These are phyloP conservation scores for Ciborinia camelliae DNA, from an alignment of 2,329 filamentous ascomycete genomes.

Conservation along the genomic window DNA sequence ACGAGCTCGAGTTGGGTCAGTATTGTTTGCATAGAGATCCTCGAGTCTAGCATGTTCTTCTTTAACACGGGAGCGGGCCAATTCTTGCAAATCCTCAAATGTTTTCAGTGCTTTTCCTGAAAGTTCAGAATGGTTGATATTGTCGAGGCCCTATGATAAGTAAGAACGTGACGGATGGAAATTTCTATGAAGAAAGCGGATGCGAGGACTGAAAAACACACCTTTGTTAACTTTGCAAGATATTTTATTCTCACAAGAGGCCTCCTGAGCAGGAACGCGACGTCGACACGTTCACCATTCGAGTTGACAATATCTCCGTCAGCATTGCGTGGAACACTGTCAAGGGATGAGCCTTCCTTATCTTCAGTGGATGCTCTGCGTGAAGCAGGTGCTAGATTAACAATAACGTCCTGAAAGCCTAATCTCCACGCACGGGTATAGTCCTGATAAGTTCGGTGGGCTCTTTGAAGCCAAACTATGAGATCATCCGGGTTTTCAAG, in stretches of 20 bases:
- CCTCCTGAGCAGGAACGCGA: conserved; percentile 86
- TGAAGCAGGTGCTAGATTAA: conserved; percentile 77
- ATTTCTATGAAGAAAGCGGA: neutral
- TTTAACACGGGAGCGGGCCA: conserved; percentile 69
- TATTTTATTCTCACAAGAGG: conserved; percentile 86
- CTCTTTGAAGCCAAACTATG: conserved; percentile 75
- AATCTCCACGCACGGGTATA: conserved; percentile 88
- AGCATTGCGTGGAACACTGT: conserved; percentile 58
- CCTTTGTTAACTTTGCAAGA: conserved; percentile 78
- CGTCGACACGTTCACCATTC: conserved; percentile 86
- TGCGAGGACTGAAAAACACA: conserved; percentile 35
- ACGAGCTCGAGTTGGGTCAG: conserved; percentile 76
- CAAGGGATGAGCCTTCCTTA: conserved; percentile 50
- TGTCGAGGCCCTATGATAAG: conserved; percentile 27
- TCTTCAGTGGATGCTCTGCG: conserved; percentile 51
- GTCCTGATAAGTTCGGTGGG: conserved; percentile 74
- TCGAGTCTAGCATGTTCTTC: conserved; percentile 71
- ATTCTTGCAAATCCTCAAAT: conserved; percentile 67
- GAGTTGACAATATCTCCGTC: conserved; percentile 57
- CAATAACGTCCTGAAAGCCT: conserved; percentile 90
- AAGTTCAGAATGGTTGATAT: conserved; percentile 44
- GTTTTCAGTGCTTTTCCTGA: conserved; percentile 38
- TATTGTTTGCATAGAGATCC: conserved; percentile 81
- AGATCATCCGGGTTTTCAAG: conserved; percentile 68
- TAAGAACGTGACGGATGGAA: neutral